These are phyloP conservation scores for Sugiyamaella japonica DNA, from an alignment of 1,139 yeast genomes.

Conservation along the genomic window DNA sequence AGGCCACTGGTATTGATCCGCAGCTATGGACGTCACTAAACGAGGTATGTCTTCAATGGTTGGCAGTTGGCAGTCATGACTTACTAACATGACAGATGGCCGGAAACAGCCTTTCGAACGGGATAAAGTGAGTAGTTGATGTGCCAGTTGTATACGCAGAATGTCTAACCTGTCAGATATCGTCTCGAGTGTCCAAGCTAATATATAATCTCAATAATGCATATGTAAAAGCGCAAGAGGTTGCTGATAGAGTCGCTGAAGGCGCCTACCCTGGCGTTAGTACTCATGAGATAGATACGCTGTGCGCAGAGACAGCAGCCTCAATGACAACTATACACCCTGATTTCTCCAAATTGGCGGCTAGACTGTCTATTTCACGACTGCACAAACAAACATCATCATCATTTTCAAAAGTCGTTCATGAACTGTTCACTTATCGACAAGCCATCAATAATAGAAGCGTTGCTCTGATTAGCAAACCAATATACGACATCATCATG, in stretches of 20 bases:
- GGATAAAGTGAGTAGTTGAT: constrained; percentile 44
- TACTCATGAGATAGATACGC: constrained; percentile 70
- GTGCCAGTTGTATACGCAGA: not conserved
- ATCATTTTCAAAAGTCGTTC: constrained; percentile 67
- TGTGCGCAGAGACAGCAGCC: constrained; percentile 88
- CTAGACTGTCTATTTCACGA: constrained; percentile 75
- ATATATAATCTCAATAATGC: constrained; percentile 63
- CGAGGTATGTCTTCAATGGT: constrained; percentile 1
- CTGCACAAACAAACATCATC: constrained; percentile 77
- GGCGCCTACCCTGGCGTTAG: constrained; percentile 86
- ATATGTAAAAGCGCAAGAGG: constrained; percentile 68
- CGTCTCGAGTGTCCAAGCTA: constrained; percentile 51
- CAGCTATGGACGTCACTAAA: constrained; percentile 13
- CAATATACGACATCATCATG: constrained; percentile 54
- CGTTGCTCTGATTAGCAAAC: constrained; percentile 68
- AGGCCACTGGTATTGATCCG: not conserved
- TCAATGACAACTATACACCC: constrained; percentile 88
- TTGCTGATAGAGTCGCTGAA: constrained; percentile 67
- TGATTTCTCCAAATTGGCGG: constrained; percentile 82
- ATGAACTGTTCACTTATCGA: constrained; percentile 62
- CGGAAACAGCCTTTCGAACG: constrained; percentile 73
- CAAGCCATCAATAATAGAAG: constrained; percentile 60
- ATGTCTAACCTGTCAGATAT: constrained; percentile 37
- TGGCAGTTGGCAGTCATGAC: not conserved
- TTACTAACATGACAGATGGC: constrained; percentile 47